Base-by-base conservation (phyloP, 108 stramenopile species). In the Cafeteria roenbergensis region DNA sequence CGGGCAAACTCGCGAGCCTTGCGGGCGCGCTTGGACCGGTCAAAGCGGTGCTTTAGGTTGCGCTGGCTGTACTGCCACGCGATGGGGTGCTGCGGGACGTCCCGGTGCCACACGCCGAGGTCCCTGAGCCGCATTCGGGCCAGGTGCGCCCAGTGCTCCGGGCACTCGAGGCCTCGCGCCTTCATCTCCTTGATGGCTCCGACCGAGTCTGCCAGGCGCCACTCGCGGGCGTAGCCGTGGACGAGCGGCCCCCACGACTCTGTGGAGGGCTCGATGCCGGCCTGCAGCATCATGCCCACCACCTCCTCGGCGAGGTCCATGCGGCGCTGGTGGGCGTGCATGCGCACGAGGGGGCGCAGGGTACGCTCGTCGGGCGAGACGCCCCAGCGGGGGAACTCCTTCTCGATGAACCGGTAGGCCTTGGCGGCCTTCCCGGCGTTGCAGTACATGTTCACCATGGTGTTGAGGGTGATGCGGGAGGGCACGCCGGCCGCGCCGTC, bases 141-240 rank as follows among this genome's bases (percentile, higher is more conserved):
- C 20, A 61, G n/a, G 24, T 37, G 20, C 2, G 59, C 59, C 17
- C 2, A 61, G 24, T n/a, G 34, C 37, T 61, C 59, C n/a, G 59
- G 59, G 59, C 59, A 61, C 8, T 12, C 24, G 21, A 61, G 8
- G 21, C 37, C 37, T 2, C n/a, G 34, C 2, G 9, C 59, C 21
- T 27, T 61, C 59, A 61, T 61, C 22, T 61, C 21, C 24, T 25
- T 8, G 24, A 61, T 2, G 8, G 30, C 59, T 2, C 30, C 59
- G 24, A 61, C 22, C 2, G 59, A 8, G n/a, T 61, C 59, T 21
- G 22, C 22, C 20, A 61, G 9, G 59, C 59, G 59, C 2, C 30
- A 61, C 24, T 61, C 59, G 24, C 59, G 22, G 37, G 59, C 59
- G n/a, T 61, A 61, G 29, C 59, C 59, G n/a, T 61, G 59, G 29